Evolutionary conservation across 768 basidiomycete species (phyloP), one percentile per base, ranked within the genome.

Genomic region (Neoboletus subvelutipes): DNA sequence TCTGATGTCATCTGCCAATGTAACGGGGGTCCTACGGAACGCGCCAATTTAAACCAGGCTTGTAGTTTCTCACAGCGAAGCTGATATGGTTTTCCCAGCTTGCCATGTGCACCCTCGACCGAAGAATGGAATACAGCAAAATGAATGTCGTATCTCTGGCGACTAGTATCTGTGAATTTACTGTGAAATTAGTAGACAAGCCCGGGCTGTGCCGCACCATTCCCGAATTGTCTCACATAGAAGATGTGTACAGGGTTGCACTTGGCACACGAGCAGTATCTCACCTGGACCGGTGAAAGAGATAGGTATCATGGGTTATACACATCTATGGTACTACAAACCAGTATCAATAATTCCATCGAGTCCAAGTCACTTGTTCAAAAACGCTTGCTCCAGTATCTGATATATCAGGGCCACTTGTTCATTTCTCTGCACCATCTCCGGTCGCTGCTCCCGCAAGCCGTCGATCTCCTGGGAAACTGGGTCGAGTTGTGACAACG

Each of bases 381-480:
- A 7, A 48, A 72, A 67, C 0, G 67, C 71, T 45, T 63, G 68
- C 7, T 64, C 59, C 26, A 90, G 72, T 29, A 85, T 74, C 57
- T 85, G 78, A 67, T 92, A 92, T 43, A 92, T 75, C 54, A 91
- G 71, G 4, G 76, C 34, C 5, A 83, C 70, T 69, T 93, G 91
- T 58, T 87, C 86, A 7, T 77, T 71, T 55, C 81, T 78, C 74
- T 93, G 84, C 34, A 93, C 90, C 92, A 94, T 93, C 28, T 85
- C 80, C 3, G 86, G 85, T 34, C 92, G 74, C 70, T 93, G 92
- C 73, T 94, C 92, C 59, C 92, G 75, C 62, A 94, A 71, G 28
- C 78, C 82, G 65, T 94, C 92, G 15, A 94, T 76, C 69, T 94
- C 92, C 66, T 83, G 79, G 13, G 78, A 78, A 3, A 92, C 80